Base-by-base conservation (phyloP, 805 yeast genomes). In the Lachancea nothofagi region DNA sequence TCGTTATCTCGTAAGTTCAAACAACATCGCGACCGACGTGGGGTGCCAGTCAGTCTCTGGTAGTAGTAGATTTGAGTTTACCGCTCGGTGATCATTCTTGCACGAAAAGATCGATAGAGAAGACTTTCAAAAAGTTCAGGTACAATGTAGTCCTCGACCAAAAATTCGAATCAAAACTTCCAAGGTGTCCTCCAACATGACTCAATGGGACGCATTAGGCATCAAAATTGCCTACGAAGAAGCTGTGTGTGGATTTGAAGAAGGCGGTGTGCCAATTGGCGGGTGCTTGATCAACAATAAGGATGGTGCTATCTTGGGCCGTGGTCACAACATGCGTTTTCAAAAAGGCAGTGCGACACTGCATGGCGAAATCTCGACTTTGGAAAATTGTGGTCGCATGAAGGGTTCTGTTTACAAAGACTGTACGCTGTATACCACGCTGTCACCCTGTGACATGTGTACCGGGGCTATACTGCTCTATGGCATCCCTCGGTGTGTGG, bases 401-500 rank as follows among this genome's bases (percentile, higher is more conserved):
- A 79, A 80, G 17, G 97, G 89, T 4, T 70, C 71, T 17, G 76
- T 74, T 13, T 90, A 90, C 67, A 83, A 82, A 54, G 73, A 80
- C 46, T 83, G 96, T 51, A 93, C 97, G 38, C 74, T 87, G 75
- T 90, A 88, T 65, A 88, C 97, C 22, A 84, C 96, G 0, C 67
- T 90, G 49, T 84, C 95, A 6, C 97, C 97, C 3, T 90, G 97
- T 61, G 74, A 80, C 50, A 90, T 90, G 97, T 90, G 97, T 61
- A 77, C 93, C 4, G 97, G 97, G 15, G 95, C 97, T 5, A 83
- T 90, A 47, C 55, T 90, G 38, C 69, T 90, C 71, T 90, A 88
- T 65, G 96, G 95, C 29, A 74, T 90, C 50, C 80, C 81, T 53
- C 72, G 97, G 47, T 82, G 86, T 29, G 97, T 90, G 0, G 53